Percentiles rank a stretch among this genome's conserved stretches.
These are phyloP conservation scores for Chytriomyces sp. DNA, from an alignment of 192 early-diverging fungal species.

Conservation along the genomic window DNA sequence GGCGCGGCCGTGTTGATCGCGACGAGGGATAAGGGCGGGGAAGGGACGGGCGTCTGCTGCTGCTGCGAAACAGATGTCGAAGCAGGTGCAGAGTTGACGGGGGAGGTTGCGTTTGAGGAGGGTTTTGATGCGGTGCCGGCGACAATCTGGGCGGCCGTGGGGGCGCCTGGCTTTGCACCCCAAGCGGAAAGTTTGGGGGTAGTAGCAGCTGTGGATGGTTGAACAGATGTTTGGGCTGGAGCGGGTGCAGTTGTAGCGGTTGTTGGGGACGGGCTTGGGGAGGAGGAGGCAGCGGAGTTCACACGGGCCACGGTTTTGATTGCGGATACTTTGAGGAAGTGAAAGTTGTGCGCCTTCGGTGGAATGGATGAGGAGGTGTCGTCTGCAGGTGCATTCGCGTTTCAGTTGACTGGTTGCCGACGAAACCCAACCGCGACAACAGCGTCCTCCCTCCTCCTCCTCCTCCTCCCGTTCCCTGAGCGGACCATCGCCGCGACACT, in stretches of 20 bases:
- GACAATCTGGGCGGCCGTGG: slow-evolving; percentile 6
- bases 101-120: background rate
- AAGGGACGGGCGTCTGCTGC: background rate
- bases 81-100: background rate
- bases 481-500: background rate
- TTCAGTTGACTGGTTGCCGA: no score
- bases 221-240: background rate
- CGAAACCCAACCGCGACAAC: background rate
- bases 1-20: background rate
- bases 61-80: no score
- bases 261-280: background rate
- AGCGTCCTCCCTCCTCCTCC: background rate
- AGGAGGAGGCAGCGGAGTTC: background rate
- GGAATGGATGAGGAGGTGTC: background rate
- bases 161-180: background rate
- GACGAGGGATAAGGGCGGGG: background rate
- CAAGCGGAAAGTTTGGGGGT: background rate
- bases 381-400: no score
- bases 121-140: background rate
- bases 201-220: no score
- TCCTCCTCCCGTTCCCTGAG: background rate
- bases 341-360: slow-evolving; percentile 32
- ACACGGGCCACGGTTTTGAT: slow-evolving; percentile 26
- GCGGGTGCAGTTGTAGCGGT: background rate
- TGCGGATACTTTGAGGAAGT: slow-evolving; percentile 36